Base-by-base conservation (phyloP, 78 protist species). In the Speleostelium caveatum region DNA sequence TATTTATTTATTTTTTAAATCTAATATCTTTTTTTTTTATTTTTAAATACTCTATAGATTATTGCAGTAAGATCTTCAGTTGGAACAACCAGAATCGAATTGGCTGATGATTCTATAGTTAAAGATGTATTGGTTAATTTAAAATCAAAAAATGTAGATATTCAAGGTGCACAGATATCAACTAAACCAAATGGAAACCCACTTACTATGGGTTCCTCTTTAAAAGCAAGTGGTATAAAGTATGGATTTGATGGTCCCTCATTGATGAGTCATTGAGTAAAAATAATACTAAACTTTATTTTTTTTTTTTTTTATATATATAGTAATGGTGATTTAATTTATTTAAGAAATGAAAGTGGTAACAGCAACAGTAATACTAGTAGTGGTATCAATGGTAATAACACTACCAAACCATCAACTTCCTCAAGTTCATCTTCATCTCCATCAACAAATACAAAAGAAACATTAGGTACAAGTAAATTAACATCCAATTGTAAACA, bases 401-500 rank as follows among this genome's bases (percentile, higher is more conserved):
- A 67, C 10, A 79, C 2, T 32, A 79, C 8, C 19, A 55, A 68
- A 42, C 1, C 22, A 45, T 1, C 26, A 45, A 42, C 7, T 39
- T 2, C 26, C 45, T 7, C 10, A 79, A 21, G 14, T 28, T 4
- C 55, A 56, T 42, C 28, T 26, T 67, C 58, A 67, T 26, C 51
- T 32, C 21, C 73, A 55, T 12, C 8, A 79, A 53, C 68, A 56
- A 24, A n/a, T 33, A 24, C 16, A 35, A 26, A 24, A n/a, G 19
- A 32, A 45, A 16, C 38, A 78, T 16, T 66, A 21, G 53, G 35
- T 62, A 39, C 61, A 69, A 55, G 39, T 53, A 45, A 71, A 80
- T 53, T 65, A 53, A 65, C 89, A 67, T 26, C 51, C 17, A 66
- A 65, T 24, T 83, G 91, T 69, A 83, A 83, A 83, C 91, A 83